Evolutionary conservation across 2,329 filamentous ascomycete species (phyloP), one percentile per base, ranked within the genome.

Genomic region (Endoconidiophora laricicola): DNA sequence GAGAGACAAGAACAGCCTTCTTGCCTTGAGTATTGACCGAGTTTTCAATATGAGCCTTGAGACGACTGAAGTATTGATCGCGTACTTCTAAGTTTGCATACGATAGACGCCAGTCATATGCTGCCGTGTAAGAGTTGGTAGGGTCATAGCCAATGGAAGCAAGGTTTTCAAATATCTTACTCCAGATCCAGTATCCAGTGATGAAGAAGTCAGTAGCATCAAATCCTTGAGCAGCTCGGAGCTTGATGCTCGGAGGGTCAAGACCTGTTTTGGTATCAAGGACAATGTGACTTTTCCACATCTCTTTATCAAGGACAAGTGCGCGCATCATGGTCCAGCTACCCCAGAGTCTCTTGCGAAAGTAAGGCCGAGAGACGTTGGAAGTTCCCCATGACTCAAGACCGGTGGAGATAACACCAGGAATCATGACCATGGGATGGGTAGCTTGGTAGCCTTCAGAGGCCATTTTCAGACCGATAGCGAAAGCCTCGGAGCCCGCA

Each of bases 241-340:
- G 67, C 67, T 96, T 96, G 58, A 96, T 78, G 10, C 81, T 79
- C 0, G 87, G 85, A 1, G 91, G 91, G 62, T 98, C 91, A 20
- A 98, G 70, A 0, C 91, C 91, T 0, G 90, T 95, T 37, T 78
- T 65, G 63, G 90, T 88, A 65, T 98, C 91, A 9, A 98, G 73
- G 88, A 96, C 96, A 57, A 98, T 86, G 62, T 98, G 91, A 59
- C 71, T 81, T 69, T 95, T 98, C 91, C 91, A 98, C 33, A 76
- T 73, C 24, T 93, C 81, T 65, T 96, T 95, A 63, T 96, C 91
- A 59, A 94, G 66, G 1, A 98, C 86, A 56, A 98, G 67, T 0
- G 91, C 90, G 46, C 83, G 77, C 87, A 98, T 95, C 91, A 98
- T 98, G 56, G 78, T 94, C 91, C 93, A 98, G 57, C 86, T 94